Conservation (phyloP, 2,329 filamentous ascomycete genomes). For the Torrubiellomyces zombiae region DNA sequence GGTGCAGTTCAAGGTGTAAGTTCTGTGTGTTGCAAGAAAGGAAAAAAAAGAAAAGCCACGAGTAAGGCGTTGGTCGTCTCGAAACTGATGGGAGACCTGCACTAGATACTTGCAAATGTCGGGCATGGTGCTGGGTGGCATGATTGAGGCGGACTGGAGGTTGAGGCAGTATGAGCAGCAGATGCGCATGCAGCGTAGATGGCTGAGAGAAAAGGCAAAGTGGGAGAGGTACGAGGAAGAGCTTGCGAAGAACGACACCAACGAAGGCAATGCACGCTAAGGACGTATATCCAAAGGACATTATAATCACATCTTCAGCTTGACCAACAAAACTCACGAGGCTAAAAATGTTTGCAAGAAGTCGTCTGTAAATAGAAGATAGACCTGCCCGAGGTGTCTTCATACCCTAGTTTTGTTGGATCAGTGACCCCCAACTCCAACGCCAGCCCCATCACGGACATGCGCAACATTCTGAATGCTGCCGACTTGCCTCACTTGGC, state of each 20-base stretch:
- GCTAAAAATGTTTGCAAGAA: no score
- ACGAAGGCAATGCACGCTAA: no score
- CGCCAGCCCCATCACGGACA: constrained; percentile 17
- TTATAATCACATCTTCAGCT: no score
- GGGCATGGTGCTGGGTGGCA: constrained; percentile 65
- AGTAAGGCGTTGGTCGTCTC: no score
- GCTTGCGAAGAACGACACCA: constrained; percentile 24
- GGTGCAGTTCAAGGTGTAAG: constrained; percentile 63
- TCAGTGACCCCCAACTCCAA: constrained; percentile 17
- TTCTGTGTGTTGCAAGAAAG: constrained; percentile 7
- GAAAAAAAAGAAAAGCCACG: no score
- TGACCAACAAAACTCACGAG: no score
- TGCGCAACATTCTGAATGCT: constrained; percentile 5
- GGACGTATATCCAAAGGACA: no score
- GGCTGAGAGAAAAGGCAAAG: constrained; percentile 46
- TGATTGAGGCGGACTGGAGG: constrained; percentile 57
- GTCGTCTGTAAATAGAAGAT: no score
- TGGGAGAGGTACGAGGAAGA: constrained; percentile 54
- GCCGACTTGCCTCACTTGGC: constrained; percentile 14
- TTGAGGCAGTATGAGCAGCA: constrained; percentile 50
- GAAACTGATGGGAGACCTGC: no score
- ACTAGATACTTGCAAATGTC: constrained; percentile 66
- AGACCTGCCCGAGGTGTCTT: no score
- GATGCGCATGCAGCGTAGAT: constrained; percentile 46
- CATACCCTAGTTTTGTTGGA: no score